Base-by-base conservation (phyloP, 129 eudicot species). In the Tagetes erecta region DNA sequence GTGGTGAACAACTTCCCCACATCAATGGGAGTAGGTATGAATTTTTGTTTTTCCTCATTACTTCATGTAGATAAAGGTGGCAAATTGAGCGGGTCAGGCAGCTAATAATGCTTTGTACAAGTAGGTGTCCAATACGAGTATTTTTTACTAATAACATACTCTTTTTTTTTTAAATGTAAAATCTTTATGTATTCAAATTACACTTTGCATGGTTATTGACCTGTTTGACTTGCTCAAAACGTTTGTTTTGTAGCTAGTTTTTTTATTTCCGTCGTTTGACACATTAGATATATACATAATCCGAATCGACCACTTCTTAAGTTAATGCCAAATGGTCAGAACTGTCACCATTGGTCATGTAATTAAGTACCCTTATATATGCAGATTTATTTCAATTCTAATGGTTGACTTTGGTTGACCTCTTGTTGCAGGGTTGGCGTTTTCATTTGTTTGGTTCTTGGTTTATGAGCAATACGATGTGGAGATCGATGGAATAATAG, bases 391-490 rank as follows among this genome's bases (percentile, higher is more conserved):
- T 11, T 60, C 8, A 60, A 4, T 35, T 11, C 20, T 60, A 2
- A 13, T 34, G 12, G 56, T 47, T 60, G 30, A 34, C 58, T 33
- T 35, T 80, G n/a, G 57, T 45, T 73, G 77, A 64, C 31, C 20
- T 64, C 20, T 59, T 6, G 72, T 67, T 86, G 87, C 96, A 92
- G 98, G 86, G 53, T 31, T 87, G 81, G 83, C 82, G 46, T 80
- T 87, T 79, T 80, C 88, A 2, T 92, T 89, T 87, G 79, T 86
- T 33, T 71, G 70, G 27, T 86, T 88, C 76, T 86, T 84, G 50
- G 81, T 92, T 35, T 92, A 89, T 53, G 96, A 92, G 74, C 98
- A 92, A 83, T 87, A 89, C 12, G 92, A 92, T 76, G 90, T 73
- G 40, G 89, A 89, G 78, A 79, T 92, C 27, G 95, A 92, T 65